These are phyloP conservation scores for Stropharia rugosoannulata DNA, from an alignment of 768 basidiomycete genomes.

Conservation along the genomic window DNA sequence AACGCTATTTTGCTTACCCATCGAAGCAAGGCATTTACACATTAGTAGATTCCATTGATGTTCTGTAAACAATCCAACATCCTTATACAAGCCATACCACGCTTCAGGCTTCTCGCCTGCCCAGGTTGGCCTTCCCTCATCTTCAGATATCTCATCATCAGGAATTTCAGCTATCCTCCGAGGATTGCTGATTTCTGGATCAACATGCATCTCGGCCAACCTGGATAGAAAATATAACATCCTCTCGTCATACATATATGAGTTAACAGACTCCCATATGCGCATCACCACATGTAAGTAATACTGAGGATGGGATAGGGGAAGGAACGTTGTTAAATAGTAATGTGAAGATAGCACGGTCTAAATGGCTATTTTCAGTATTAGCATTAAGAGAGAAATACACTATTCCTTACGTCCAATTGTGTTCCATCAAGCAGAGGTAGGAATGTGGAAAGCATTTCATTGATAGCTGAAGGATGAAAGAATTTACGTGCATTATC, in stretches of 20 bases:
- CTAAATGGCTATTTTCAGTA: slow-evolving; percentile 32
- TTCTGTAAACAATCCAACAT: slow-evolving; percentile 86
- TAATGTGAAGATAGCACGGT: slow-evolving; percentile 80
- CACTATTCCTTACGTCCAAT: slow-evolving; percentile 56
- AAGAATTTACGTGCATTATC: slow-evolving; percentile 77
- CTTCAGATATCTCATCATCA: slow-evolving; percentile 66
- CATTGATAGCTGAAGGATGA: slow-evolving; percentile 81
- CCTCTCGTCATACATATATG: slow-evolving; percentile 86
- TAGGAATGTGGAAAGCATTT: slow-evolving; percentile 87
- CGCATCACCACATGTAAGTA: slow-evolving; percentile 85
- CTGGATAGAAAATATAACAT: slow-evolving; percentile 82
- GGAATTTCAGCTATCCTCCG: slow-evolving; percentile 61
- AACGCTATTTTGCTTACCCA: slow-evolving; percentile 50
- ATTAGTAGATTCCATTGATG: slow-evolving; percentile 84
- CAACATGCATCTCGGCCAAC: slow-evolving; percentile 78
- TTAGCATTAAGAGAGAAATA: neutral
- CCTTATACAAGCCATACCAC: slow-evolving; percentile 80
- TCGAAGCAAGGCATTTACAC: slow-evolving; percentile 83
- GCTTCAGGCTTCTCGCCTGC: slow-evolving; percentile 37
- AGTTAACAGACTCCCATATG: slow-evolving; percentile 87
- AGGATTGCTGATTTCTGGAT: slow-evolving; percentile 76
- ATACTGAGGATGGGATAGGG: slow-evolving; percentile 79
- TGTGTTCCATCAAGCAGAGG: slow-evolving; percentile 75
- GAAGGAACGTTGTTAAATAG: slow-evolving; percentile 84
- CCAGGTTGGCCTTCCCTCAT: slow-evolving; percentile 61